Evolutionary conservation across 768 basidiomycete species (phyloP).

Genomic region (Filobasidium wieringae): DNA sequence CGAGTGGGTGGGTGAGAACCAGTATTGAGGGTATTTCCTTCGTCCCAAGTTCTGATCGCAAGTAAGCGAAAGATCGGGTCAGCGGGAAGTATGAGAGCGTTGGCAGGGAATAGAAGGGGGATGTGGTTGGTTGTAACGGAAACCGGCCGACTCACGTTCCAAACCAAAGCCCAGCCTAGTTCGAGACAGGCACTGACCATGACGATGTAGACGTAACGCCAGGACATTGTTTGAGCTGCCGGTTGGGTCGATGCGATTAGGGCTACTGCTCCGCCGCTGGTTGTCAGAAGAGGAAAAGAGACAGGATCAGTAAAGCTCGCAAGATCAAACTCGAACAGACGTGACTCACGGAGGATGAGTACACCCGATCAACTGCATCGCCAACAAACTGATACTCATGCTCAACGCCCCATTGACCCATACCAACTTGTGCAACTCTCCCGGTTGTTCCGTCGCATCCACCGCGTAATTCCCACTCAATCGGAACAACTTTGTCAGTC

Average conservation of each 20-base stretch:
- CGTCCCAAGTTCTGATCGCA: constrained; percentile 20
- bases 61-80: background rate
- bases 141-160: constrained; percentile 17
- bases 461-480: constrained; percentile 10
- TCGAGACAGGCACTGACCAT: constrained; percentile 18
- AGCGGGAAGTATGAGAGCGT: background rate
- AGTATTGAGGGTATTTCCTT: constrained; percentile 24
- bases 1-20: constrained; percentile 18
- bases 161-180: constrained; percentile 25
- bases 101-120: background rate
- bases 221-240: constrained; percentile 11
- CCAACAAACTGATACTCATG: constrained; percentile 17
- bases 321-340: background rate
- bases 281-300: background rate
- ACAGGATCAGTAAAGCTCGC: background rate
- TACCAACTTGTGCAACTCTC: background rate
- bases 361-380: constrained; percentile 14
- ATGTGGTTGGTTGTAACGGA: background rate
- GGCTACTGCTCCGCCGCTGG: constrained; percentile 25
- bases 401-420: constrained; percentile 23
- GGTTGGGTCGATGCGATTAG: constrained; percentile 19
- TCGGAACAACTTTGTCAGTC: constrained; percentile 21
- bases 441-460: background rate
- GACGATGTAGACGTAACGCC: constrained; percentile 21
- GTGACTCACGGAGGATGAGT: constrained; percentile 27